phyloP scores from a whole-genome alignment of 371 early-diverging fungal species.

The Rhizopus sp. region DNA sequence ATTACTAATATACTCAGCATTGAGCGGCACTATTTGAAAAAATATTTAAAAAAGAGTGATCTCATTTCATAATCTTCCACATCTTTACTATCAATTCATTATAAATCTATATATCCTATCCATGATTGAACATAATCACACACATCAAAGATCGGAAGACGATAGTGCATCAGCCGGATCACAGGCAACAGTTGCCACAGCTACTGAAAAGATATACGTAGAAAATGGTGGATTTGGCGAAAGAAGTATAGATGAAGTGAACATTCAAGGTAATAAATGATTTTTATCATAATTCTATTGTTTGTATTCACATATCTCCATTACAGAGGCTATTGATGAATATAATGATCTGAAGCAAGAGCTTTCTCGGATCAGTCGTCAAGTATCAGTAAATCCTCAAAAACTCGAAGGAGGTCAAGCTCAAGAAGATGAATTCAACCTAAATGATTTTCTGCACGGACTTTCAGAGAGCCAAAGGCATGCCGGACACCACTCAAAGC shows the following conservation, averaged over 20 bases:
- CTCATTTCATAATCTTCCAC: too few species aligned
- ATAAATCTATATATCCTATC: too few species aligned
- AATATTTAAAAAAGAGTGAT: too few species aligned
- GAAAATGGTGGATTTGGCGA: background rate
- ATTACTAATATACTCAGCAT: too few species aligned
- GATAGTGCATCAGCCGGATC: too few species aligned
- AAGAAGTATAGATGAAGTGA: background rate
- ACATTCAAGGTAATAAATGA: background rate
- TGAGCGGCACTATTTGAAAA: too few species aligned
- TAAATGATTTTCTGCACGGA: constrained; percentile 35
- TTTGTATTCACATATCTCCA: background rate
- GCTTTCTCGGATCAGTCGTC: constrained; percentile 34
- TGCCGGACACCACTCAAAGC: constrained; percentile 47
- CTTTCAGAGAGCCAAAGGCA: constrained; percentile 16
- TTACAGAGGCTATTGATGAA: constrained; percentile 38
- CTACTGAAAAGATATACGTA: too few species aligned
- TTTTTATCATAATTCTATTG: background rate
- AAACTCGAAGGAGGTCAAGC: constrained; percentile 31
- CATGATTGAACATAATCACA: too few species aligned
- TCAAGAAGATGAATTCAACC: constrained; percentile 31
- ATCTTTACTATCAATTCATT: too few species aligned
- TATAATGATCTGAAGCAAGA: constrained; percentile 38
- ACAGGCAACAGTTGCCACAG: too few species aligned
- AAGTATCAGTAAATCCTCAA: constrained; percentile 8
- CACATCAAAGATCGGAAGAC: too few species aligned